These are phyloP conservation scores for Wallacemonas sp. DNA, from an alignment of 208 protist species.

Conservation along the genomic window DNA sequence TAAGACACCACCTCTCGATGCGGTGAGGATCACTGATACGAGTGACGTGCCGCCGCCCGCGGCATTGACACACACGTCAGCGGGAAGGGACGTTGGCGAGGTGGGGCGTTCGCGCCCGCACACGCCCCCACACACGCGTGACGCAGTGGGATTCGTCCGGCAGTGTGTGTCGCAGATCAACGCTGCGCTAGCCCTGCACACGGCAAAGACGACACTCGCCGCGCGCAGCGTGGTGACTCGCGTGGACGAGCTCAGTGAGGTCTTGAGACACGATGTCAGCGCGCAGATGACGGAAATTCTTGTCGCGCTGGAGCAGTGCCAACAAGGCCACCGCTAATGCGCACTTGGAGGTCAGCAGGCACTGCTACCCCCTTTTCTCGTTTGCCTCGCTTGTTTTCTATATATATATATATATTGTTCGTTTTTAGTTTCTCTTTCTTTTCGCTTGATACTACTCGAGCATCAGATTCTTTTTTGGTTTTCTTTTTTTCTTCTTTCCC, in stretches of 20 bases:
- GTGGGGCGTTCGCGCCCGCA: too few relatives aligned
- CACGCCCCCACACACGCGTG: too few relatives aligned
- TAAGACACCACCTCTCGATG: too few relatives aligned
- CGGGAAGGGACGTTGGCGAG: too few relatives aligned
- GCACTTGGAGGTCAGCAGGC: too few relatives aligned
- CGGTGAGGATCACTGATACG: too few relatives aligned
- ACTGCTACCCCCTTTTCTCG: background rate
- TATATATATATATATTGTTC: constrained; percentile 11
- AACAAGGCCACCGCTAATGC: too few relatives aligned
- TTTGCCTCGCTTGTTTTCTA: constrained; percentile 13
- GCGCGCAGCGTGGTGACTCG: constrained; percentile 22
- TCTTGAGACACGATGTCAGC: constrained; percentile 35
- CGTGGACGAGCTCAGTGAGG: constrained; percentile 31
- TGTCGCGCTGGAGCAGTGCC: constrained; percentile 25
- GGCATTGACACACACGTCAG: too few relatives aligned
- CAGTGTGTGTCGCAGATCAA: constrained; percentile 48
- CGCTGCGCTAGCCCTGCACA: constrained; percentile 41
- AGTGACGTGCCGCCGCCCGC: too few relatives aligned
- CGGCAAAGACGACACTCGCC: constrained; percentile 31
- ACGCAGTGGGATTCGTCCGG: constrained; percentile 21
- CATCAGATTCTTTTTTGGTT: background rate
- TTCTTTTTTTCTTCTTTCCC: constrained; percentile 4
- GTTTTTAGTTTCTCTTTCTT: constrained; percentile 14
- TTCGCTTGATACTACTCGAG: constrained; percentile 7
- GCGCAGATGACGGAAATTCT: constrained; percentile 53